These are phyloP conservation scores for Coniferiporia sulphurascens DNA, from an alignment of 1,284 basidiomycete species.

Conservation along the genomic window DNA sequence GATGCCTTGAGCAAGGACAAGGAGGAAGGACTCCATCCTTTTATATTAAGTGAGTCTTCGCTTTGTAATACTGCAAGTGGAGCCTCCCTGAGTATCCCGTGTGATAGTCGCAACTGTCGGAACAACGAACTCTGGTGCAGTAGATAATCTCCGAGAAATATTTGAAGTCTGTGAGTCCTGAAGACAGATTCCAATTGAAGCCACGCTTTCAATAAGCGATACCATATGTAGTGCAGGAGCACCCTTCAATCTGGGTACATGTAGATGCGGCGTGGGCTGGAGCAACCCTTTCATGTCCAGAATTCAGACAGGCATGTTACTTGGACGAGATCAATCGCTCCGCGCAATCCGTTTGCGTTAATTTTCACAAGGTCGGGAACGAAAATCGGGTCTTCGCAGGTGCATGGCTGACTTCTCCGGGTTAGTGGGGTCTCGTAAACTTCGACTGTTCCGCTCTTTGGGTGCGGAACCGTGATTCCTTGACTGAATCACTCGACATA, in stretches of 20 bases:
- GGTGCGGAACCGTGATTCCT: slow-evolving; percentile 69
- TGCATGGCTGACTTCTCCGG: background rate
- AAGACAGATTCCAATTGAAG: slow-evolving; percentile 40
- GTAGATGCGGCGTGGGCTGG: slow-evolving; percentile 94
- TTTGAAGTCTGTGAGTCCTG: slow-evolving; percentile 56
- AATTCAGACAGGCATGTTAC: slow-evolving; percentile 59
- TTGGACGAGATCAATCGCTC: slow-evolving; percentile 74
- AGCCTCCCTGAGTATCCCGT: background rate
- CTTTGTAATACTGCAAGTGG: slow-evolving; percentile 43
- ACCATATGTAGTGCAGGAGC: slow-evolving; percentile 42
- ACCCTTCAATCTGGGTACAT: slow-evolving; percentile 81
- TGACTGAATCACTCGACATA: slow-evolving; percentile 83
- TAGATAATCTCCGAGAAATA: slow-evolving; percentile 79
- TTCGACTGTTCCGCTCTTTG: slow-evolving; percentile 83
- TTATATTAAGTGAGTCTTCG: slow-evolving; percentile 65
- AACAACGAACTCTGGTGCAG: slow-evolving; percentile 85
- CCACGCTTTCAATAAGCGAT: slow-evolving; percentile 28
- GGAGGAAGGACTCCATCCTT: slow-evolving; percentile 62
- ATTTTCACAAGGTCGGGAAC: slow-evolving; percentile 76
- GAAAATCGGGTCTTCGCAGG: background rate
- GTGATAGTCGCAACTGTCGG: slow-evolving; percentile 83
- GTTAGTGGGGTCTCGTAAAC: slow-evolving; percentile 77
- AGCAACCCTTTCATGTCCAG: slow-evolving; percentile 73
- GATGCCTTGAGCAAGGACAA: slow-evolving; percentile 67
- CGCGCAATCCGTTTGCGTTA: slow-evolving; percentile 82